Base-by-base conservation (phyloP, 345 rosid genomes). In the Kandelia obovata region DNA sequence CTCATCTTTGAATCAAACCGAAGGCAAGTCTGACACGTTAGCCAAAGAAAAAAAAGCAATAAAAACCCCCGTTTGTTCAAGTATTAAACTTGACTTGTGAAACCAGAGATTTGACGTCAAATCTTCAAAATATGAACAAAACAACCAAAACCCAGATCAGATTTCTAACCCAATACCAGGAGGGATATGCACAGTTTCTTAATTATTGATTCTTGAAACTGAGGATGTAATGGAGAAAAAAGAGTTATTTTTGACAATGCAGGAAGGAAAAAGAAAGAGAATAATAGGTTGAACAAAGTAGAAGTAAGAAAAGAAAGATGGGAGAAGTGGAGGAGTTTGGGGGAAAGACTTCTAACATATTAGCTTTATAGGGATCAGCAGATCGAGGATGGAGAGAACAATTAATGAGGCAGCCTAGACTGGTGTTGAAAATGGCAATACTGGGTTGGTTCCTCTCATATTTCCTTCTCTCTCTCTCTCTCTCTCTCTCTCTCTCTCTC, bases 221-320 rank as follows among this genome's bases (percentile, higher is more conserved):
- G 9, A 34, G 37, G 49, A 43, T 43, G 5, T 43, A 43, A 43
- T 43, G 17, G 17, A 43, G 30, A 56, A 25, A 11, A 7, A 55
- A 23, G 28, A 55, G 15, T 13, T 2, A 2, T 9, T 5, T n/a
- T n/a, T 9, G 58, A 21, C 9, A 23, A 21, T 6, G 17, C 28
- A 3, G 0, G 53, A 16, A 23, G 30, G 20, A 46, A 49, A 25
- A 9, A 15, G 11, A 43, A 1, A 56, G 17, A n/a, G 62, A 34
- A n/a, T 53, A 65, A n/a, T 53, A 65, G 43, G 68, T 52, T 34
- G 67, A 9, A 60, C 65, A 61, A 61, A 21, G 53, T 19, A 28
- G 5, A 61, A 43, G 39, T 69, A 67, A 37, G 15, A 23, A 62
- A 26, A 58, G 46, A 8, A 28, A 57, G 43, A 59, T 53, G 30